These are phyloP conservation scores for Neodidymelliopsis sp. DNA, from an alignment of 2,329 filamentous ascomycete species.

Conservation along the genomic window DNA sequence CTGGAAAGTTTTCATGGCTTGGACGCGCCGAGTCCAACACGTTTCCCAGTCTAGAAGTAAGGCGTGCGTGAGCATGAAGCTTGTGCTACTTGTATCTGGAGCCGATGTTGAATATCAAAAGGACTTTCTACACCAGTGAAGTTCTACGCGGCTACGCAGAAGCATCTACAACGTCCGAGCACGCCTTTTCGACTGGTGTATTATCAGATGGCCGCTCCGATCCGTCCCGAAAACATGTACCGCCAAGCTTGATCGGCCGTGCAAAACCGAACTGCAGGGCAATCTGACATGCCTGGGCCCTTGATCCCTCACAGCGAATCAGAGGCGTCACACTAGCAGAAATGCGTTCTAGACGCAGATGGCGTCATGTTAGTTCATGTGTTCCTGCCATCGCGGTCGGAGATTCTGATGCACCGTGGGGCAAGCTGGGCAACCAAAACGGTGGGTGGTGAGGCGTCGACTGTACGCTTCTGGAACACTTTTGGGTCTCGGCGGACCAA, in stretches of 20 bases:
- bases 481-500: conserved; percentile 10
- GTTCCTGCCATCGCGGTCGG: conserved; percentile 35
- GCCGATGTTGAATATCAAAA: not conserved
- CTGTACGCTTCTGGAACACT: conserved; percentile 28
- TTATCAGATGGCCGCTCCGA: conserved; percentile 9
- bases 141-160: conserved; percentile 3
- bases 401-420: conserved; percentile 18
- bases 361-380: conserved; percentile 38
- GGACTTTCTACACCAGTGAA: not conserved
- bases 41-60: conserved; percentile 1
- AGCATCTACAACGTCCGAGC: conserved; percentile 2
- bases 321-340: conserved; percentile 2
- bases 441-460: conserved; percentile 34
- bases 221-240: conserved; percentile 2
- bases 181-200: not conserved
- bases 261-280: conserved; percentile 14
- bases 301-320: conserved; percentile 17
- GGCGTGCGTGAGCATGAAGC: no score
- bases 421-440: conserved; percentile 20
- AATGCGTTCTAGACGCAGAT: conserved; percentile 31
- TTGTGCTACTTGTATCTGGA: no score
- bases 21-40: conserved; percentile 11
- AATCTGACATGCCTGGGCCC: conserved; percentile 8
- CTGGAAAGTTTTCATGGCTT: conserved; percentile 1
- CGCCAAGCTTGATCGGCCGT: conserved; percentile 14